Evolutionary conservation across 2,329 filamentous ascomycete species (phyloP), one percentile per base, ranked within the genome.

Genomic region (Sporothrix euskadiensis): DNA sequence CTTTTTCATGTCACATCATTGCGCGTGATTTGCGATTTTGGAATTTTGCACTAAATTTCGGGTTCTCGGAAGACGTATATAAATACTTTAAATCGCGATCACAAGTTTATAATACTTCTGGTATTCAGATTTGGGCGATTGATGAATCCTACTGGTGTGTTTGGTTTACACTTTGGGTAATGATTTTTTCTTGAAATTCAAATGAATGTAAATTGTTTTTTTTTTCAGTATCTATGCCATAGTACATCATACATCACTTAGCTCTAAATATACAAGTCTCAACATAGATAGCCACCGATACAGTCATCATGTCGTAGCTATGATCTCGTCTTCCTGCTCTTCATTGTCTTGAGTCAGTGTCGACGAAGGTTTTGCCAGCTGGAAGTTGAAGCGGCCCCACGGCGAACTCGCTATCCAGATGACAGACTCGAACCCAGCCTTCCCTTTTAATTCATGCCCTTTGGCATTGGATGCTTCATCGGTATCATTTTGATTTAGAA

Each of bases 341-440:
- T 22, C 66, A 4, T 54, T 7, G 19, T 19, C 16, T 10, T 52
- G 10, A 9, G 5, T 19, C 12, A 30, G 6, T 8, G 16, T 32
- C 5, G 56, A 1, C 30, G 12, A n/a, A 8, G 41, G 1, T 8
- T 14, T 54, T 2, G 56, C 14, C n/a, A 76, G 63, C 69, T 41
- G 71, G 19, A 77, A 77, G 3, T 44, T 41, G 19, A 88, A 87
- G 6, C 78, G 78, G 73, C 87, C 87, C 85, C 86, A 88, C 44
- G 80, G 79, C 30, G 85, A 88, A 52, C 77, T 79, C 16, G 83
- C 86, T 35, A 80, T 77, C 87, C 86, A 88, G 1, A 82, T 83
- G 41, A 83, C 81, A 14, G 75, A 79, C 35, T 85, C 82, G 1
- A 85, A 84, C 10, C 79, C 82, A 26, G 78, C 78, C 74, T 26